Base-by-base conservation (phyloP, 495 filamentous ascomycete genomes). In the Daldinia bambusicola region DNA sequence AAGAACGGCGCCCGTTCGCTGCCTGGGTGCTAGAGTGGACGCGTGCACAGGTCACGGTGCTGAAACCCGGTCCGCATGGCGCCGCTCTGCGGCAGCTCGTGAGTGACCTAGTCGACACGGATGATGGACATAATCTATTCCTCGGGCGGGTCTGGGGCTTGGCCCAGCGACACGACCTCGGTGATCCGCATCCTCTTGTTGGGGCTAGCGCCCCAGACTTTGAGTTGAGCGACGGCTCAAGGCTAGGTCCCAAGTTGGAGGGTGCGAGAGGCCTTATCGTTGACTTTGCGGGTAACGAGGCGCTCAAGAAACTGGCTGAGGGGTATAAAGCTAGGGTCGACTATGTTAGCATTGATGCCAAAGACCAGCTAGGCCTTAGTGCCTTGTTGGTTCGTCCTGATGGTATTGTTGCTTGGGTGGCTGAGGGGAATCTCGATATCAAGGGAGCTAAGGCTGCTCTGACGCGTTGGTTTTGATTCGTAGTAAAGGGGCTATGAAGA, bases 371-470 rank as follows among this genome's bases (percentile, higher is more conserved):
- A 4, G 74, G 67, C 4, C 69, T 79, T 6, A 20, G 61, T 7
- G 70, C 67, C 14, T 64, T 79, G 55, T 55, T 80, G 61, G 34
- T 80, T 22, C 77, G 78, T 3, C 78, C 78, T 2, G 78, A 80
- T 67, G 78, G 78, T 0, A 26, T 78, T 56, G 77, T 79, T 48
- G 74, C 76, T 40, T 80, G 78, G 78, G 69, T 67, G n/a, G 43
- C 55, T 2, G 68, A 68, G 8, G 57, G 55, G 30, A 64, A 60
- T 36, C 30, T 63, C 0, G 71, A 74, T 60, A 9, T 71, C 6
- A 64, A 67, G 2, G 67, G 60, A 38, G 67, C 60, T 38, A 74
- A 68, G 62, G 37, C 14, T 51, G 68, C 57, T 30, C 14, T 71
- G 4, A 20, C 41, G 20, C 48, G 41, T 7, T 71, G 68, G 68